Evolutionary conservation across 306 rosid species (phyloP), one percentile per base, ranked within the genome.

Genomic region (Albizia julibrissin): DNA sequence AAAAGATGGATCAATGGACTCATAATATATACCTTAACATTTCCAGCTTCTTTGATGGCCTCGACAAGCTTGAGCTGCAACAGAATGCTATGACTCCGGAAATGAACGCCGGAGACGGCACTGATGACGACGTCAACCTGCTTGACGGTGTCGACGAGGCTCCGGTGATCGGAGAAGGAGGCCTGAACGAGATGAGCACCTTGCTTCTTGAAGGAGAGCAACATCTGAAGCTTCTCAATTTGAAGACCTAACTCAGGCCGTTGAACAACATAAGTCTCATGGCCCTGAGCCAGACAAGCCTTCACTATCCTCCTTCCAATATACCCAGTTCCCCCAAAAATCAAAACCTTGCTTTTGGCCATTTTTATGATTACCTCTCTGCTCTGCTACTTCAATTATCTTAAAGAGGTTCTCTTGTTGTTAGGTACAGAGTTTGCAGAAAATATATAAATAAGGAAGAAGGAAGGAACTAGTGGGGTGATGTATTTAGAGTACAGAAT

Each of bases 321-420:
- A 74, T 93, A 95, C 5, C 98, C 97, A 1, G 89, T 93, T 1
- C 97, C 97, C 7, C 98, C 98, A 16, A 95, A 95, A 39, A 95
- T 90, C 18, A 95, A 90, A 81, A 93, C 95, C 85, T 88, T 91
- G 84, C 92, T 87, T 85, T 86, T 93, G 37, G 31, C 92, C 94
- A 90, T 69, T 21, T 37, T 19, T 69, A 1, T 29, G 0, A 2
- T 47, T 47, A 62, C 21, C 69, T 31, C 19, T 42, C 52, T 71
- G 31, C 8, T 43, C 19, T 40, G 29, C 3, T 47, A 12, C 52
- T 47, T 10, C 52, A 14, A 47, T 70, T 18, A 21, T 42, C 43
- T 26, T 69, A 16, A 39, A 69, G 46, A 69, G 50, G 34, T 3
- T 13, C 1, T 44, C 18, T 43, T n/a, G 5, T 69, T 69, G n/a